Evolutionary conservation across 2,329 filamentous ascomycete species (phyloP).

Genomic region (Pseudogymnoascus sp.): DNA sequence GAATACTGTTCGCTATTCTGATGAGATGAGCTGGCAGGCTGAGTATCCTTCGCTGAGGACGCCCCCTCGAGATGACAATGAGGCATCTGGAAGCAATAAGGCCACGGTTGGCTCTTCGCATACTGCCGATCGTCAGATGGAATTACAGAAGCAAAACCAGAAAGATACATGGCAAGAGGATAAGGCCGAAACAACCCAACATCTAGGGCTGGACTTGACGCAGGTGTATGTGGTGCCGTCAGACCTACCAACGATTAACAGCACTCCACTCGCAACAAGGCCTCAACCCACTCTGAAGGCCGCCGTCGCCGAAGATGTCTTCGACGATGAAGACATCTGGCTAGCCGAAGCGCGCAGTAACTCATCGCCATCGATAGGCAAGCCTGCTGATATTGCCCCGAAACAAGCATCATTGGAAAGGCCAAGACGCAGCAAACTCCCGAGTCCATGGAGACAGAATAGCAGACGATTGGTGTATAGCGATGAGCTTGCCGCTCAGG

Average conservation of each 20-base stretch:
- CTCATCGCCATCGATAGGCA: conserved; percentile 20
- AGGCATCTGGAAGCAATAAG: background rate
- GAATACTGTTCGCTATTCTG: background rate
- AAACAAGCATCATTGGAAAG: conserved; percentile 16
- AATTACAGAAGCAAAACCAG: background rate
- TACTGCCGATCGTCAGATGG: background rate
- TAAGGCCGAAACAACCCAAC: background rate
- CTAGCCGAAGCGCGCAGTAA: conserved; percentile 27
- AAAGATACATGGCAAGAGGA: background rate
- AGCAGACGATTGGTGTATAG: conserved; percentile 25
- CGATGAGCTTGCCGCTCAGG: conserved; percentile 21
- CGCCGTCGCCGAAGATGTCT: conserved; percentile 10
- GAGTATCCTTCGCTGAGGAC: conserved; percentile 1
- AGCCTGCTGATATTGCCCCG: conserved; percentile 10
- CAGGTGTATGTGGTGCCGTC: background rate
- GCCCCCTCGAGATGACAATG: background rate
- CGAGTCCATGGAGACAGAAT: conserved; percentile 26
- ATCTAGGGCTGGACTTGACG: background rate
- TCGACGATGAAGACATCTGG: conserved; percentile 24
- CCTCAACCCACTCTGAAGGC: background rate
- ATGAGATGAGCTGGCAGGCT: conserved; percentile 12
- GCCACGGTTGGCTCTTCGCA: background rate
- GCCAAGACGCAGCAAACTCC: conserved; percentile 24
- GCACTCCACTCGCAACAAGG: background rate
- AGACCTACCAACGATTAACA: background rate